Conservation (phyloP, 176 grass and related monocot genomes). For the Zea luxurians region DNA sequence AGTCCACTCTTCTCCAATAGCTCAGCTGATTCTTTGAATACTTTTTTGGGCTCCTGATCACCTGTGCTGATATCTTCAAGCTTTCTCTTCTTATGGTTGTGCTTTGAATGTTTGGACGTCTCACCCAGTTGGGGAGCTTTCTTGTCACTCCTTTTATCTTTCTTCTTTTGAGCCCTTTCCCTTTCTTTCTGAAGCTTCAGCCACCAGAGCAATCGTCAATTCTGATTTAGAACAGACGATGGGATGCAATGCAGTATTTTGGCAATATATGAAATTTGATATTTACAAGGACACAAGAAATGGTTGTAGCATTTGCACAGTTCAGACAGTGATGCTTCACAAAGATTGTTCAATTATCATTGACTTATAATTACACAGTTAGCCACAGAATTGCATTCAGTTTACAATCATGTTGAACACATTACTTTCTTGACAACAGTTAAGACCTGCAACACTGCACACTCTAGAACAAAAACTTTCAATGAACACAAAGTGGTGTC, state of each 20-base stretch:
- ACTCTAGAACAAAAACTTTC: background rate
- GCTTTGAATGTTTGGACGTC: constrained; percentile 52
- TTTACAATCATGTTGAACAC: constrained; percentile 14
- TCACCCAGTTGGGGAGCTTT: constrained; percentile 43
- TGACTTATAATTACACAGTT: constrained; percentile 34
- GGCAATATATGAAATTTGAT: background rate
- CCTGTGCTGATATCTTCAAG: constrained; percentile 27
- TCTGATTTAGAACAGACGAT: constrained; percentile 72
- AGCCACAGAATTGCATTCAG: background rate
- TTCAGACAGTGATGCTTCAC: constrained; percentile 5
- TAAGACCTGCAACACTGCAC: background rate
- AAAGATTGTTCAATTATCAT: constrained; percentile 2
- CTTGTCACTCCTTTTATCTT: constrained; percentile 53
- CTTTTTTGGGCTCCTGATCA: constrained; percentile 3
- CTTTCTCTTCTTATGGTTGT: constrained; percentile 57
- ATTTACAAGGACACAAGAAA: constrained; percentile 23
- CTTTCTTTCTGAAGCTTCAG: constrained; percentile 78
- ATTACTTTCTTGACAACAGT: background rate
- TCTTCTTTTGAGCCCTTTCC: constrained; percentile 46
- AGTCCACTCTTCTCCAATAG: constrained; percentile 62
- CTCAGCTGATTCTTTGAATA: constrained; percentile 36
- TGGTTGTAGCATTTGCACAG: constrained; percentile 21
- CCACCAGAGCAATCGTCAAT: constrained; percentile 85
- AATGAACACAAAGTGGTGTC: background rate
- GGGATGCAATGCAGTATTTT: constrained; percentile 56